Evolutionary conservation across 208 protist genomes (phyloP).

Genomic region (Wallacemonas sp.): DNA sequence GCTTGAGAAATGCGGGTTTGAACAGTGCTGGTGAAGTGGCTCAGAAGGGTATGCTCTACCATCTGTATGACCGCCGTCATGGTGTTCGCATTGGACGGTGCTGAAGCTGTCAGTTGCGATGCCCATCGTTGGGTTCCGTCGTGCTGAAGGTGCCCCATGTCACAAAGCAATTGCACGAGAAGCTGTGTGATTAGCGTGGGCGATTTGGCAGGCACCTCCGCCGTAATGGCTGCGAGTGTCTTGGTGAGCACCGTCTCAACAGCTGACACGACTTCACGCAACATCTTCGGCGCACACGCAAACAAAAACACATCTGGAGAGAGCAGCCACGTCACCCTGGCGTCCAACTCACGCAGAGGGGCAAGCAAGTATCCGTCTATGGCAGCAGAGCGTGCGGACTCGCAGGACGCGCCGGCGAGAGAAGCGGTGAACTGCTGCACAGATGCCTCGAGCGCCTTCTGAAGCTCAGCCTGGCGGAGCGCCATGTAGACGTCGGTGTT

Average conservation of each 20-base stretch:
- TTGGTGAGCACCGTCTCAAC: constrained; percentile 12
- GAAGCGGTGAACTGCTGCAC: background rate
- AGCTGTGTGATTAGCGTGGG: background rate
- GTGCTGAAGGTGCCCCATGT: constrained; percentile 18
- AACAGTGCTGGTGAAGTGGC: background rate
- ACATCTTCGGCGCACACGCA: constrained; percentile 35
- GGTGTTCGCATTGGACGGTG: constrained; percentile 11
- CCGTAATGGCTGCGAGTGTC: background rate
- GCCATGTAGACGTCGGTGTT: constrained; percentile 87
- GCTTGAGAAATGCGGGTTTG: constrained; percentile 16
- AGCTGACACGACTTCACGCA: constrained; percentile 24
- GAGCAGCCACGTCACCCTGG: constrained; percentile 38
- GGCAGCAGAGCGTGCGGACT: no score
- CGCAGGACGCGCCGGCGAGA: no score
- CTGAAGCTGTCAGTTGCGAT: constrained; percentile 14
- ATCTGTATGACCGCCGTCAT: constrained; percentile 11
- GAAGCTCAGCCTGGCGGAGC: constrained; percentile 59
- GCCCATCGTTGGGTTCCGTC: constrained; percentile 11
- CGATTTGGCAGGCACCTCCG: background rate
- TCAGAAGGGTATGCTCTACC: constrained; percentile 6
- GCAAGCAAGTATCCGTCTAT: constrained; percentile 16
- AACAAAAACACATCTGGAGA: constrained; percentile 45
- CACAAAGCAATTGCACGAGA: constrained; percentile 6
- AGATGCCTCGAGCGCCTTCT: constrained; percentile 23
- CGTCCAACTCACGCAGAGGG: constrained; percentile 25